phyloP scores from a whole-genome alignment of 768 basidiomycete genomes.

The Omphalotus guepiniiformis region DNA sequence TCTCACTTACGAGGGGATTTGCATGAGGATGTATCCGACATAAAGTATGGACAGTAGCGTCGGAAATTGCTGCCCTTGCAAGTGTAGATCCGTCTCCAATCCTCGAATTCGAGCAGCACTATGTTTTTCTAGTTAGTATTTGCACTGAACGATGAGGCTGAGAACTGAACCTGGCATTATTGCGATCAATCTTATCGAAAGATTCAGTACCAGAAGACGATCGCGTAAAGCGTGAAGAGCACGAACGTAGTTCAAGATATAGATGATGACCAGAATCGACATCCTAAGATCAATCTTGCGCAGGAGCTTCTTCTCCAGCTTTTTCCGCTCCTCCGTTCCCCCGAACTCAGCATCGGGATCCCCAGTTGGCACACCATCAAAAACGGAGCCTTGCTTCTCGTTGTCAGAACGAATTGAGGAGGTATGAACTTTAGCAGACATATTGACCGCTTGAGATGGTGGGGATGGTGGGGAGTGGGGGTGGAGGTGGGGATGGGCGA shows the following conservation, averaged over 20 bases:
- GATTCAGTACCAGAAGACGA: neutral
- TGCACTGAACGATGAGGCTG: no score
- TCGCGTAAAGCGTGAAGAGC: neutral
- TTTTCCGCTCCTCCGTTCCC: neutral
- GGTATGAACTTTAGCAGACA: neutral
- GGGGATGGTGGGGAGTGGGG: no score
- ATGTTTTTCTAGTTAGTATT: no score
- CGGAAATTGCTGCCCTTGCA: conserved; percentile 63
- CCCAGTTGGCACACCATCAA: neutral
- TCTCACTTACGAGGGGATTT: conserved; percentile 73
- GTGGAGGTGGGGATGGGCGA: no score
- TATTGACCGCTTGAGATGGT: no score
- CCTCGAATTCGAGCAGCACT: conserved; percentile 72
- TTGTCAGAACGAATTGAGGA: neutral
- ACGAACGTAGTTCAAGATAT: conserved; percentile 11
- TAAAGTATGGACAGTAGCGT: conserved; percentile 68
- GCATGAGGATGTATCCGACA: conserved; percentile 68
- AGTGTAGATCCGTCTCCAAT: conserved; percentile 61
- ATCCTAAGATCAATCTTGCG: conserved; percentile 36
- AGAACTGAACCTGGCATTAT: neutral
- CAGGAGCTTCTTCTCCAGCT: conserved; percentile 21
- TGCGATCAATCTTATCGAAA: neutral
- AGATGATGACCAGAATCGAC: conserved; percentile 24
- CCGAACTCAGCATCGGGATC: conserved; percentile 1
- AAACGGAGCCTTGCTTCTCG: neutral